phyloP scores from a whole-genome alignment of 2,329 filamentous ascomycete genomes.

The Aspergillus hortae region DNA sequence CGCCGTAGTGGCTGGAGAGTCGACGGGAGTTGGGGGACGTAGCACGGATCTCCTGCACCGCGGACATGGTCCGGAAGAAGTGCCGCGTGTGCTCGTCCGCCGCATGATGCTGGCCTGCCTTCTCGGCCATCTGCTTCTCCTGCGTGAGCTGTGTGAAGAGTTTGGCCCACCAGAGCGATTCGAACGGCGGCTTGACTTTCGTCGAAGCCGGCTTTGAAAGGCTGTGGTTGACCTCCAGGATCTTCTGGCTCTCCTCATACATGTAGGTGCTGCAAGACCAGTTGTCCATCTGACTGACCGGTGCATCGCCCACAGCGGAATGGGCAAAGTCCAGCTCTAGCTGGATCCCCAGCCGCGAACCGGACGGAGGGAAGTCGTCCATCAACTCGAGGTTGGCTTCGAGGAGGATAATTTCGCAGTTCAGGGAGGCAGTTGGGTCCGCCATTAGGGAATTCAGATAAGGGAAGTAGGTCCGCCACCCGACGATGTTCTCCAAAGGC shows the following conservation, averaged over 20 bases:
- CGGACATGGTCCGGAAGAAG: constrained; percentile 40
- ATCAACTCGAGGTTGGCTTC: constrained; percentile 43
- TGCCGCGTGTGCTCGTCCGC: constrained; percentile 34
- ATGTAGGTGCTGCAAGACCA: constrained; percentile 44
- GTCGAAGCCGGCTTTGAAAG: constrained; percentile 34
- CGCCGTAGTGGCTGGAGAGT: constrained; percentile 24
- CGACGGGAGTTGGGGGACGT: constrained; percentile 24
- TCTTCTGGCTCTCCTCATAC: constrained; percentile 35
- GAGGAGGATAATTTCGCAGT: constrained; percentile 43
- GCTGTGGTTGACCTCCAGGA: constrained; percentile 30
- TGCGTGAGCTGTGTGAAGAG: constrained; percentile 41
- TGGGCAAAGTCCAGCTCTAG: constrained; percentile 41
- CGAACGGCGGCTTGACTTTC: constrained; percentile 42
- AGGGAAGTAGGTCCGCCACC: constrained; percentile 43
- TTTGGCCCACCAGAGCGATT: constrained; percentile 45
- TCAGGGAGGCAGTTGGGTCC: constrained; percentile 28
- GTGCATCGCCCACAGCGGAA: constrained; percentile 28
- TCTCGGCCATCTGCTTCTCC: constrained; percentile 37
- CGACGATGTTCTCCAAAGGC: constrained; percentile 36
- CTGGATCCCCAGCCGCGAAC: constrained; percentile 41
- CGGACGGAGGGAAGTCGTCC: constrained; percentile 40
- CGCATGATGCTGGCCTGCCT: constrained; percentile 29
- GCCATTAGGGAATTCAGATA: constrained; percentile 35
- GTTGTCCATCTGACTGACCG: constrained; percentile 35
- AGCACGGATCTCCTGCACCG: constrained; percentile 45